Conservation (phyloP, 805 yeast genomes). For the Saccharomycopsis synnaedendra region DNA sequence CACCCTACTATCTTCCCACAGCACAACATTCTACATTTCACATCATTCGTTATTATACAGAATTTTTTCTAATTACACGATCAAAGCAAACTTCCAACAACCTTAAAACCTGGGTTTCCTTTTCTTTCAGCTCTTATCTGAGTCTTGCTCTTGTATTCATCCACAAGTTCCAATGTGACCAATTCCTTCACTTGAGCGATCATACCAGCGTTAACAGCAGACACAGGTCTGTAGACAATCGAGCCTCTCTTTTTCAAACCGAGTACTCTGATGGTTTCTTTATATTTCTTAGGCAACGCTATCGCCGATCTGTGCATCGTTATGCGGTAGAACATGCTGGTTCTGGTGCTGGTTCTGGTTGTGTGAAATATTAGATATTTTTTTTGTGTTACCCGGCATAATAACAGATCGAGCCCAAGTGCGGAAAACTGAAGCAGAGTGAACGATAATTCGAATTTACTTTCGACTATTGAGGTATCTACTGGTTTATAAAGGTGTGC, state of each 20-base stretch:
- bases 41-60: no score
- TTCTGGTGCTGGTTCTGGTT: background rate
- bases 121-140: conserved; percentile 47
- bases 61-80: no score
- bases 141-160: conserved; percentile 34
- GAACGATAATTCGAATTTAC: no score
- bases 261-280: conserved; percentile 53
- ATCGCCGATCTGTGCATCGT: conserved; percentile 75
- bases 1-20: no score
- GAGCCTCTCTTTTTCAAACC: conserved; percentile 72
- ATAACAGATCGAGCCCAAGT: background rate
- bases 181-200: conserved; percentile 76
- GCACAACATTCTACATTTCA: no score
- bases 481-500: no score
- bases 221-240: conserved; percentile 57
- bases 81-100: conserved; percentile 23
- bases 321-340: conserved; percentile 40
- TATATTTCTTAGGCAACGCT: conserved; percentile 63
- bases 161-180: conserved; percentile 68
- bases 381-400: background rate
- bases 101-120: conserved; percentile 52
- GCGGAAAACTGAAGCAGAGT: no score
- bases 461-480: no score
- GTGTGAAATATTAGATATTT: background rate
- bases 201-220: conserved; percentile 78